phyloP scores from a whole-genome alignment of 345 rosid genomes.

The Xanthoceras sorbifolium region DNA sequence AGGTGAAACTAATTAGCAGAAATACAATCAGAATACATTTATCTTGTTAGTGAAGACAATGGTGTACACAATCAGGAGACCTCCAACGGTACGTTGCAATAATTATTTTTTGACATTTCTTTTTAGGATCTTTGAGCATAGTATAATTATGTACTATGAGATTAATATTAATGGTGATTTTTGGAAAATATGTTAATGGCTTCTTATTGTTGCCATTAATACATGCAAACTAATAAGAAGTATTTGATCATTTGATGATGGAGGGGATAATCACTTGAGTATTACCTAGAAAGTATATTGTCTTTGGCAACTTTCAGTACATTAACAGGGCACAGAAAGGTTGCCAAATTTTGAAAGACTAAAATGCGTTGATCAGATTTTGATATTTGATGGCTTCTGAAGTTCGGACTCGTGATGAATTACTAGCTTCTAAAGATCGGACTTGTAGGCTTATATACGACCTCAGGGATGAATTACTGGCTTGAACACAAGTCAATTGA shows the following conservation, averaged over 20 bases:
- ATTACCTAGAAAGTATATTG: background rate
- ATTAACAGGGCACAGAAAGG: background rate
- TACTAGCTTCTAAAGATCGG: too few species aligned
- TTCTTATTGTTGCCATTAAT: too few species aligned
- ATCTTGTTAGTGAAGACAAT: conserved; percentile 68
- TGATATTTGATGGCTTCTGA: too few species aligned
- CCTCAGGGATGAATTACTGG: too few species aligned
- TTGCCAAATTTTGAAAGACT: background rate
- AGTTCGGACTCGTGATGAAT: too few species aligned
- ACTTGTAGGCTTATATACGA: too few species aligned
- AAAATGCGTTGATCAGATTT: background rate
- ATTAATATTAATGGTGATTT: background rate
- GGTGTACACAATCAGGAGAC: conserved; percentile 67
- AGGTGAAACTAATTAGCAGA: conserved; percentile 53
- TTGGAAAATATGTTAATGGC: too few species aligned
- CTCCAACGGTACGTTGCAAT: conserved; percentile 67
- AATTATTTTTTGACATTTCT: conserved; percentile 3
- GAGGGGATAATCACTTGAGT: background rate
- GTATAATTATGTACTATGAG: background rate
- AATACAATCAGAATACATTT: conserved; percentile 68
- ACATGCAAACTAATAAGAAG: background rate
- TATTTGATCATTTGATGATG: background rate
- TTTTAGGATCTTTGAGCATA: background rate
- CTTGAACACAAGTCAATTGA: too few species aligned
- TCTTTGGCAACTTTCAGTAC: background rate